phyloP scores from a whole-genome alignment of 2,329 filamentous ascomycete genomes.

The Epichloe typhina region DNA sequence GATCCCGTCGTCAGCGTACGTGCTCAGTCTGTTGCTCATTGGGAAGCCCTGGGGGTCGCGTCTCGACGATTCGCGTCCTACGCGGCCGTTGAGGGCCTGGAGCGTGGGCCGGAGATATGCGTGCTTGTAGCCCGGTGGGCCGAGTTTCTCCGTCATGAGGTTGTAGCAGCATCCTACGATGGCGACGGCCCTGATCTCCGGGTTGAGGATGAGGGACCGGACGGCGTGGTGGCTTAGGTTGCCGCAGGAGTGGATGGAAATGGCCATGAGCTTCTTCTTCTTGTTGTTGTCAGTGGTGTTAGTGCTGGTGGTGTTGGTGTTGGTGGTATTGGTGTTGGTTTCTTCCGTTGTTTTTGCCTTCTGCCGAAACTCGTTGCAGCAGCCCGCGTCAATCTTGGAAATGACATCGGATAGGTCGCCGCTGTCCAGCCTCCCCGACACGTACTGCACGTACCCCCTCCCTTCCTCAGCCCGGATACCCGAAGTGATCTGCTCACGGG shows the following conservation, averaged over 20 bases:
- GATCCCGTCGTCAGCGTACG: conserved; percentile 48
- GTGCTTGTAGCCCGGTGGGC: conserved; percentile 75
- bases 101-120: conserved; percentile 59
- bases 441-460: conserved; percentile 61
- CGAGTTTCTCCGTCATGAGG: conserved; percentile 77
- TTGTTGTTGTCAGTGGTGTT: conserved; percentile 9
- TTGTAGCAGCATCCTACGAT: conserved; percentile 99
- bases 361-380: conserved; percentile 2
- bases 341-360: not conserved
- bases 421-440: conserved; percentile 60
- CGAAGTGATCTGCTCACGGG: conserved; percentile 32
- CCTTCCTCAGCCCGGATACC: conserved; percentile 45
- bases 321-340: conserved; percentile 2
- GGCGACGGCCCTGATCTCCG: conserved; percentile 74
- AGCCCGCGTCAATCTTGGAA: conserved; percentile 35
- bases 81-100: conserved; percentile 54
- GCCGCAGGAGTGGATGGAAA: conserved; percentile 93
- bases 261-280: conserved; percentile 57
- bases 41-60: conserved; percentile 86
- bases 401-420: conserved; percentile 59
- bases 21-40: conserved; percentile 62
- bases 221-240: conserved; percentile 95
- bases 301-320: not conserved
- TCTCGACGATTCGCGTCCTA: conserved; percentile 54
- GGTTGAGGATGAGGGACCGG: conserved; percentile 72